These are phyloP conservation scores for Pseudoturritis turrita DNA, from an alignment of 345 rosid species.

Conservation along the genomic window DNA sequence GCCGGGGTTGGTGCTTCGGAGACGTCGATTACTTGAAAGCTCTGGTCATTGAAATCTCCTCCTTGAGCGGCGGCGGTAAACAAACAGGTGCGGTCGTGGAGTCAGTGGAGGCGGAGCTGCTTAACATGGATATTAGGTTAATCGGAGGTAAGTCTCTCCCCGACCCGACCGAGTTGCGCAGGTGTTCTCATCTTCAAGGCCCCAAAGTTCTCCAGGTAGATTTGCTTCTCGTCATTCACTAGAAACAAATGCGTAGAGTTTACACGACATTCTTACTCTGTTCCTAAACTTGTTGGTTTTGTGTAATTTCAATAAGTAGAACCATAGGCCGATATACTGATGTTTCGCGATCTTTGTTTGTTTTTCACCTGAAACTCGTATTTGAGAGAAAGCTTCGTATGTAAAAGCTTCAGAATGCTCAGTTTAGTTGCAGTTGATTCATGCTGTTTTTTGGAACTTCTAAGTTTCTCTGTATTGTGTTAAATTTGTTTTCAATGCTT, in stretches of 20 bases:
- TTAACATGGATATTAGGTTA: constrained; percentile 63
- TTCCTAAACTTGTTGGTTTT: not conserved
- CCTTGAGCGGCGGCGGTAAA: constrained; percentile 43
- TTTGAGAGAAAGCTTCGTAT: not conserved
- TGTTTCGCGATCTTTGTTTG: not conserved
- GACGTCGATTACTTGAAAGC: constrained; percentile 42
- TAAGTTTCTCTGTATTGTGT: not conserved
- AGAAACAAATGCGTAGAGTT: not conserved
- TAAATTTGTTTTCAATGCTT: not conserved
- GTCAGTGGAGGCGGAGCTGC: constrained; percentile 65
- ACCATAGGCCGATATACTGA: not conserved
- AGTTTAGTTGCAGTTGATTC: not conserved
- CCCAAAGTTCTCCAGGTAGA: constrained; percentile 80
- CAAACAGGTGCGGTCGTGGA: constrained; percentile 42
- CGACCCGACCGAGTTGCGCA: constrained; percentile 40
- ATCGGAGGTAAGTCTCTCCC: constrained; percentile 70
- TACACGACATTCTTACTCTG: not conserved
- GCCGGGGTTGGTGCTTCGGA: constrained; percentile 71
- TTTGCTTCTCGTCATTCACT: not conserved
- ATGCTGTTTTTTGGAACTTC: not conserved
- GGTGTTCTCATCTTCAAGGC: constrained; percentile 54
- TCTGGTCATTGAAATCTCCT: constrained; percentile 32
- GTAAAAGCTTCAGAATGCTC: not conserved
- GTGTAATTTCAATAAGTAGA: not conserved
- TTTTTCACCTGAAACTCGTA: not conserved